Evolutionary conservation across 768 basidiomycete genomes (phyloP).

Genomic region (Lactarius quietus): DNA sequence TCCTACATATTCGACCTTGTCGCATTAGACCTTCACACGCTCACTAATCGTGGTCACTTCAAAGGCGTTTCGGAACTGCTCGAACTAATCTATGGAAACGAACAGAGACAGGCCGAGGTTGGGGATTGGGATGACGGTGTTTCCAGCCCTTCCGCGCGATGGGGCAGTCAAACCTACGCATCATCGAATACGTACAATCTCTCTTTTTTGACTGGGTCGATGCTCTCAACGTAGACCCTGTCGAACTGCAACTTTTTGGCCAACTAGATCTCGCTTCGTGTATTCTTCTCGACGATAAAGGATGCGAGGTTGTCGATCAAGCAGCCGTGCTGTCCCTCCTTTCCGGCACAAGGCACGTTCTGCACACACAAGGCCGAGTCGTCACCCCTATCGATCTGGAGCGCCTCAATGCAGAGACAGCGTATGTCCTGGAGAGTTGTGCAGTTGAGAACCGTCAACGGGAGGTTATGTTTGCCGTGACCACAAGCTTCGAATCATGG

Average conservation of each 20-base stretch:
- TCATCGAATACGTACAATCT: conserved; percentile 86
- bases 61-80: conserved; percentile 73
- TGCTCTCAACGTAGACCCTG: conserved; percentile 52
- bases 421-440: conserved; percentile 78
- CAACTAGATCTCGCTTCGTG: conserved; percentile 69
- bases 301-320: conserved; percentile 82
- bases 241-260: conserved; percentile 60
- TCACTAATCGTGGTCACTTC: conserved; percentile 72
- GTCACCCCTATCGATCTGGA: conserved; percentile 60
- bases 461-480: conserved; percentile 68
- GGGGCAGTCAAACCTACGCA: conserved; percentile 77
- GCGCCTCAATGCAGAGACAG: conserved; percentile 63
- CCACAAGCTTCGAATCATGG: conserved; percentile 79
- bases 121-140: conserved; percentile 46
- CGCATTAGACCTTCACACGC: conserved; percentile 83
- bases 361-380: conserved; percentile 67
- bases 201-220: conserved; percentile 89
- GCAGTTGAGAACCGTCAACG: conserved; percentile 86
- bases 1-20: conserved; percentile 82
- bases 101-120: conserved; percentile 43
- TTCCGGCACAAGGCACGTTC: conserved; percentile 49
- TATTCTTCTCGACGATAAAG: conserved; percentile 59
- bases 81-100: conserved; percentile 75
- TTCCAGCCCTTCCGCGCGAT: conserved; percentile 64
- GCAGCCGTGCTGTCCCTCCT: conserved; percentile 69